Base-by-base conservation (phyloP, 768 basidiomycete species). In the Lactarius hengduanensis region DNA sequence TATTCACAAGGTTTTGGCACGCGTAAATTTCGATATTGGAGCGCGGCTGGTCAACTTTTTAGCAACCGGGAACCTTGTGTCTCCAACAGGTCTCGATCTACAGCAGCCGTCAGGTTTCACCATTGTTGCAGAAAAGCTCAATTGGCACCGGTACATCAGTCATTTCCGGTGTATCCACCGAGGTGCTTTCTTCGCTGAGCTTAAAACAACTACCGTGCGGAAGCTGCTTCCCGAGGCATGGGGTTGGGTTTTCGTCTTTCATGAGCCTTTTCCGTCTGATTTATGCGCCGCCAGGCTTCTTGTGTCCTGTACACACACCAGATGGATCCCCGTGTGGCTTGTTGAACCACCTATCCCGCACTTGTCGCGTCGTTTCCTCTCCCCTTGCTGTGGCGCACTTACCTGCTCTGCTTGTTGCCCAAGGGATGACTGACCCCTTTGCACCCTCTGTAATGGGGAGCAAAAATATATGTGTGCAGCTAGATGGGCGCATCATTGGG, bases 71-170 rank as follows among this genome's bases (percentile, higher is more conserved):
- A 98, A 98, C 74, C 81, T 99, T 30, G 84, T 96, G 61, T 96
- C 97, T 10, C 94, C 94, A 0, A 90, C 94, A 1, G 97, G 97
- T 67, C 87, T 99, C 62, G 97, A 98, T 78, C 80, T 99, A 18
- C 96, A 98, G 76, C 97, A 99, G 77, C 90, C 96, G 0, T 90
- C 95, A 20, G 97, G 97, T n/a, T 98, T 96, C 78, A 98, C 97
- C 1, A 97, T 99, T 71, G 91, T 98, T 40, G 97, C 96, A 6
- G 97, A 99, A 80, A 98, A 98, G 78, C 83, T 99, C 67, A 99
- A 99, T 77, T 99, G 97, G 87, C 89, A 92, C 71, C 94, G 97
- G 43, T 99, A 98, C 77, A 94, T 99, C 77, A 92, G 91, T 74
- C 97, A 99, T 79, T 99, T 99, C 82, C 84, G 97, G 64, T 97